Conservation (phyloP, 805 yeast genomes). For the Cyberlindnera galapagoensis region DNA sequence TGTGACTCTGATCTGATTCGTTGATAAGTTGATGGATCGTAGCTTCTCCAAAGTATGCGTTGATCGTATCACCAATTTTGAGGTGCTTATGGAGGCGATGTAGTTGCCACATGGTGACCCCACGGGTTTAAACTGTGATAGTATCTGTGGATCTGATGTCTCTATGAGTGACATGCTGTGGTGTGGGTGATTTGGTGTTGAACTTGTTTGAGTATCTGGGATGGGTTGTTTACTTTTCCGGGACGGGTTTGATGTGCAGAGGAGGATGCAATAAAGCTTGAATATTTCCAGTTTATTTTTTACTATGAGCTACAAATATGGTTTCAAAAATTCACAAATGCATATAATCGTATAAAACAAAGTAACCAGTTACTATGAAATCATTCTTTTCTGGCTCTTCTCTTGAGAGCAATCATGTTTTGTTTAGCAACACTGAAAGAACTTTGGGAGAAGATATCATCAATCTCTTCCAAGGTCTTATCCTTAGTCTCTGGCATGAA, state of each 20-base stretch:
- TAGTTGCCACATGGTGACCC: slow-evolving; percentile 12
- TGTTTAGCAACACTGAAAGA: slow-evolving; percentile 30
- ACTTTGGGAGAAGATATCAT: slow-evolving; percentile 49
- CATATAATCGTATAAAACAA: too few relatives aligned
- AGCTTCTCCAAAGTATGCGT: slow-evolving; percentile 8
- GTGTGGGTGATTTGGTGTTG: too few relatives aligned
- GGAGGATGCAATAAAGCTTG: too few relatives aligned
- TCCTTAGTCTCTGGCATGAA: slow-evolving; percentile 71
- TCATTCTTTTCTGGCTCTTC: too few relatives aligned
- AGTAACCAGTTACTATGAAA: too few relatives aligned
- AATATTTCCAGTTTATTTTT: too few relatives aligned
- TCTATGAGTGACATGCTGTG: slow-evolving; percentile 11
- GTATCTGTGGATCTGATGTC: slow-evolving; percentile 10
- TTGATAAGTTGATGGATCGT: slow-evolving; percentile 5
- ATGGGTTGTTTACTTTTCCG: too few relatives aligned
- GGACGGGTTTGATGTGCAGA: too few relatives aligned
- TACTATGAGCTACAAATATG: too few relatives aligned
- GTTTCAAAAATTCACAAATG: too few relatives aligned
- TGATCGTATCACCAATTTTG: slow-evolving; percentile 12
- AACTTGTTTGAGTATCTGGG: too few relatives aligned
- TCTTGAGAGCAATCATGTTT: slow-evolving; percentile 17
- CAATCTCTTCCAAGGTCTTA: slow-evolving; percentile 67
- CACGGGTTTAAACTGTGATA: slow-evolving; percentile 7
- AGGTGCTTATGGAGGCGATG: slow-evolving; percentile 12
- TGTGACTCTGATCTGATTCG: slow-evolving; percentile 8